These are phyloP conservation scores for Iberis pinnata DNA, from an alignment of 345 rosid species.

Conservation along the genomic window DNA sequence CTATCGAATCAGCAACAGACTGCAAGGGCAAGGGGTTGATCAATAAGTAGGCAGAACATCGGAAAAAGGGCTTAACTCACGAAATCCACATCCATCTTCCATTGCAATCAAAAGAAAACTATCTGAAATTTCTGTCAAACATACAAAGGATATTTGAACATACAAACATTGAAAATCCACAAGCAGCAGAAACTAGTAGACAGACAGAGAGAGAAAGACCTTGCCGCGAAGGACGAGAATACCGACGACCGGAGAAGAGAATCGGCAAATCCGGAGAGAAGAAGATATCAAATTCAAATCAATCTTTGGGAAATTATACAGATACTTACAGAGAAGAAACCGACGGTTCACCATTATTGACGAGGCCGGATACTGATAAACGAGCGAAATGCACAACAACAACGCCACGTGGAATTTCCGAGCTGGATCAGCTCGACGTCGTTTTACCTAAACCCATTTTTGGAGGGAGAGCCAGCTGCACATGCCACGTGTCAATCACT, in stretches of 20 bases:
- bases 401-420: constrained; percentile 18
- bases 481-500: neutral
- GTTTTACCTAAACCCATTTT: constrained; percentile 11
- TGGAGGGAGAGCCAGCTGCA: constrained; percentile 19
- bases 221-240: constrained; percentile 12
- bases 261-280: constrained; percentile 8
- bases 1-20: constrained; percentile 68
- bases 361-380: constrained; percentile 24
- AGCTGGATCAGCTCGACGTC: constrained; percentile 11
- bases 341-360: constrained; percentile 29
- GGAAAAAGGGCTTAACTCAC: neutral
- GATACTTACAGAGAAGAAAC: constrained; percentile 11
- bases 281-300: constrained; percentile 2
- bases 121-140: neutral
- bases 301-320: constrained; percentile 15
- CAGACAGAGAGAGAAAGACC: constrained; percentile 18
- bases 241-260: constrained; percentile 8
- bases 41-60: neutral
- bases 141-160: too few relatives aligned
- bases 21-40: constrained; percentile 33
- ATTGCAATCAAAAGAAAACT: neutral
- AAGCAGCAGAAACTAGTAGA: neutral
- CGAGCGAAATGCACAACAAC: constrained; percentile 6
- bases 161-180: neutral
- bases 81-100: neutral